These are phyloP conservation scores for Linum tenue DNA, from an alignment of 345 rosid species.

Conservation along the genomic window DNA sequence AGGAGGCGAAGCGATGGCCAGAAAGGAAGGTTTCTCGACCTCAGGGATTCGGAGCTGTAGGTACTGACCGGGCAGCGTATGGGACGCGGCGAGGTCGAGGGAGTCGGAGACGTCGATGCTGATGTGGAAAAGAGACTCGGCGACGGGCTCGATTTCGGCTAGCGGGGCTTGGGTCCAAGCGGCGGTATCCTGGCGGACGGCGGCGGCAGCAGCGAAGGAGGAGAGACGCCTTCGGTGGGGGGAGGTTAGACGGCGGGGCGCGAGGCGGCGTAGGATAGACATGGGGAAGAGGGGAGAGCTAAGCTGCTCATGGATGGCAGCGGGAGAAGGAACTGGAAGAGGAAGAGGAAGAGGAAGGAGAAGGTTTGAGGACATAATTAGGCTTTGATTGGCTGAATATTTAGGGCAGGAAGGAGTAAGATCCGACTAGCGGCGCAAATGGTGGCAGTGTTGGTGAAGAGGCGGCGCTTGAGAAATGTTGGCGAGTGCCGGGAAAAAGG, in stretches of 20 bases:
- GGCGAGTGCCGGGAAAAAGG: no score
- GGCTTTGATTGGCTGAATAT: not conserved
- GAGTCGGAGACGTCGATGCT: constrained; percentile 64
- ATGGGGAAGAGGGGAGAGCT: constrained; percentile 44
- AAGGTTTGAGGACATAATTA: constrained; percentile 34
- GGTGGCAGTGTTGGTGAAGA: no score
- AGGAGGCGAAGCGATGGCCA: constrained; percentile 89
- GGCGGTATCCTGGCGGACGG: constrained; percentile 66
- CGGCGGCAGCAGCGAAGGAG: constrained; percentile 46
- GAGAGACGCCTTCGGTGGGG: constrained; percentile 33
- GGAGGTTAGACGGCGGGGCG: constrained; percentile 19
- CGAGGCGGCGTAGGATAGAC: constrained; percentile 59
- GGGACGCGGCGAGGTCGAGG: constrained; percentile 58
- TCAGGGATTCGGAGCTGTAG: constrained; percentile 76
- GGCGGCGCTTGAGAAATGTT: no score
- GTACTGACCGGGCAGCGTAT: constrained; percentile 75
- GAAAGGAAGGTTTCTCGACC: constrained; percentile 58
- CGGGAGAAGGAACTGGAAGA: constrained; percentile 1
- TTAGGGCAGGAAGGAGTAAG: not conserved
- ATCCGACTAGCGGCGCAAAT: no score
- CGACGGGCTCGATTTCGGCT: constrained; percentile 48
- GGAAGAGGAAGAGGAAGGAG: constrained; percentile 4
- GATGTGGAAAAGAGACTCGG: constrained; percentile 79
- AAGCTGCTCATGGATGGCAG: constrained; percentile 35
- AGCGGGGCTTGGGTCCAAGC: constrained; percentile 71